A percentile compares a stretch with the other conserved stretches of the same genome.
Conservation (phyloP, 345 rosid genomes). For the Odontarrhena argentea region DNA sequence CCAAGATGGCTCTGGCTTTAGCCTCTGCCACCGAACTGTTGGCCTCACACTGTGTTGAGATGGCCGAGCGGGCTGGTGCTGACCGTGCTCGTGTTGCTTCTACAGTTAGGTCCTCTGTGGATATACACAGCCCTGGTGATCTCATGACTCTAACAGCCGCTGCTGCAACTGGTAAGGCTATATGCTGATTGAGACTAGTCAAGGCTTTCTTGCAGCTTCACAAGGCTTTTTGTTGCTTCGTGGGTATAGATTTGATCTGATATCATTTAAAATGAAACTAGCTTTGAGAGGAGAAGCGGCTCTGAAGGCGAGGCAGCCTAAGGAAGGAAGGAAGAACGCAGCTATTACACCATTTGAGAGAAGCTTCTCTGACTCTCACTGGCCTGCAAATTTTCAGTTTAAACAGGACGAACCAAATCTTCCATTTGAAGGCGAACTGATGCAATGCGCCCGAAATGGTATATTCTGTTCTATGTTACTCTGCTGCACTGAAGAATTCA, state of each 20-base stretch:
- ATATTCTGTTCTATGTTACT: constrained; percentile 17
- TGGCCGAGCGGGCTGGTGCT: constrained; percentile 79
- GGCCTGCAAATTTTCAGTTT: constrained; percentile 45
- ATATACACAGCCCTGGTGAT: constrained; percentile 76
- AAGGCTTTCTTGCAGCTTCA: constrained; percentile 3
- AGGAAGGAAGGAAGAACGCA: constrained; percentile 84
- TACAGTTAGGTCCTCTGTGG: constrained; percentile 78
- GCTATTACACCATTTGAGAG: constrained; percentile 78
- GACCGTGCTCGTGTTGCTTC: constrained; percentile 72
- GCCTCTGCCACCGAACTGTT: constrained; percentile 87
- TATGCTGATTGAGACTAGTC: neutral
- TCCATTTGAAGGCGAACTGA: constrained; percentile 41
- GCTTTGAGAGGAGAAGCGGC: constrained; percentile 98
- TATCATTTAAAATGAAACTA: constrained; percentile 32
- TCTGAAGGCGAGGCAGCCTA: constrained; percentile 71
- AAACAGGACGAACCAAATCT: constrained; percentile 34
- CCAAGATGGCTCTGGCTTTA: constrained; percentile 70
- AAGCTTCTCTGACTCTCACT: constrained; percentile 53
- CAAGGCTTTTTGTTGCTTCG: neutral
- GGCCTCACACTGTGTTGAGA: constrained; percentile 86
- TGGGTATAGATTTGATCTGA: constrained; percentile 17
- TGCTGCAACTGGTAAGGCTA: constrained; percentile 79
- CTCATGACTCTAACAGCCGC: constrained; percentile 92
- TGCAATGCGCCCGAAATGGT: constrained; percentile 44
- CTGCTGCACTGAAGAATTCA: constrained; percentile 4